phyloP scores from a whole-genome alignment of 2,329 filamentous ascomycete species.

The Monilinia fructigena region DNA sequence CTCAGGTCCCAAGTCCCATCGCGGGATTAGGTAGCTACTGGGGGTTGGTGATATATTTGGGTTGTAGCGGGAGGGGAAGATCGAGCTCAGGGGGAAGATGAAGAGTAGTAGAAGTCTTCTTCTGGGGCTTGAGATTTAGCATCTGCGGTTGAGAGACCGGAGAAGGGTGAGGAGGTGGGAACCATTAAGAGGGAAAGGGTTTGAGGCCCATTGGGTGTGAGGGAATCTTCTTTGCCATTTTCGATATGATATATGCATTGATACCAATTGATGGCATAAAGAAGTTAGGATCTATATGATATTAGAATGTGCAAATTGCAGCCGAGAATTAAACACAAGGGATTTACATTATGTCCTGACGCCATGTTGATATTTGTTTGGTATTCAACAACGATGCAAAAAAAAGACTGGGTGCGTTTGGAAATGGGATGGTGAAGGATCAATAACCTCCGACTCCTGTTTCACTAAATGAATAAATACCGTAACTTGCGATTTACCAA shows the following conservation, averaged over 20 bases:
- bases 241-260: slow-evolving; percentile 85
- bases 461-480: neutral
- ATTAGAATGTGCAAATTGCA: slow-evolving; percentile 24
- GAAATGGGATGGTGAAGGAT: slow-evolving; percentile 1
- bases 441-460: neutral
- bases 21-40: slow-evolving; percentile 86
- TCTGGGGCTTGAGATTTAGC: slow-evolving; percentile 58
- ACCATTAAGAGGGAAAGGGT: slow-evolving; percentile 95
- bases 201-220: slow-evolving; percentile 84
- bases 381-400: too few relatives aligned
- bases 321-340: neutral
- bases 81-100: slow-evolving; percentile 94
- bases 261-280: slow-evolving; percentile 78
- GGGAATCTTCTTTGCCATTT: slow-evolving; percentile 77
- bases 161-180: slow-evolving; percentile 75
- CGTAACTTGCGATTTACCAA: neutral
- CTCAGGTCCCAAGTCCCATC: slow-evolving; percentile 88
- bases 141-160: slow-evolving; percentile 52
- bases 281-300: slow-evolving; percentile 53
- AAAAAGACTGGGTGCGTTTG: neutral
- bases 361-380: slow-evolving; percentile 28
- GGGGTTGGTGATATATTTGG: slow-evolving; percentile 95
- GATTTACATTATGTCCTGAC: slow-evolving; percentile 38
- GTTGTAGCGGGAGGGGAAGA: slow-evolving; percentile 87
- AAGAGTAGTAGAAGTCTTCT: slow-evolving; percentile 93